These are phyloP conservation scores for rapeseed (Brassica napus) DNA, from an alignment of 345 rosid species.

Conservation along the genomic window Da-Ae NC_063446.1:9072501-9073000, in stretches of 20 bases:
- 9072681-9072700: background rate
- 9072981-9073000: conserved; percentile 91
- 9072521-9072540: background rate
- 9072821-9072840: background rate
- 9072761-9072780: background rate
- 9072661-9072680: conserved; percentile 15
- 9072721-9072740: background rate
- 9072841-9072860: background rate
- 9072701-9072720: background rate
- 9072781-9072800: background rate
- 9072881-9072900: conserved; percentile 4
- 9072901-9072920: background rate
- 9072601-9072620: background rate
- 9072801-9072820: background rate
- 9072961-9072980: conserved; percentile 71
- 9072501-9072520: background rate
- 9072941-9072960: conserved; percentile 55
- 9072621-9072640: background rate
- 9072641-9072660: background rate
- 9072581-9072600: background rate
- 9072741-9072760: background rate
- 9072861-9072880: background rate
- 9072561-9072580: background rate
- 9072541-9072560: conserved; percentile 1
- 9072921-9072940: background rate